Percentiles rank a stretch among this genome's conserved stretches.
These are phyloP conservation scores for Didymella glomerata DNA, from an alignment of 2,329 filamentous ascomycete genomes.

Conservation along the genomic window DNA sequence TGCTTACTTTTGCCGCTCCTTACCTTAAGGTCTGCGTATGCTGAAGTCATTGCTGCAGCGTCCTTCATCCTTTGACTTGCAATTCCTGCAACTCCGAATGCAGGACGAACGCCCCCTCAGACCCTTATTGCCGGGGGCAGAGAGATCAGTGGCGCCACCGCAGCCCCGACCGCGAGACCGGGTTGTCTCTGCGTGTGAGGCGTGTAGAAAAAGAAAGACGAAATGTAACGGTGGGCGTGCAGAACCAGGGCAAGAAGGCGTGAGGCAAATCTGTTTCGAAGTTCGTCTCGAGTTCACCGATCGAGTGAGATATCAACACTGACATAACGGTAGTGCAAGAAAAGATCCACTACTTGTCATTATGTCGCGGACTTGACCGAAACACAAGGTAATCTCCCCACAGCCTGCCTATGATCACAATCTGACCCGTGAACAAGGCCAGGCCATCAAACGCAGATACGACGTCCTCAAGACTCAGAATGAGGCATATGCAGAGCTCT, in stretches of 20 bases:
- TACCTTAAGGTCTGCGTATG: neutral
- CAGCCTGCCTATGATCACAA: neutral
- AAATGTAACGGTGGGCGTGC: constrained; percentile 10
- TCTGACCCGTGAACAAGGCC: constrained; percentile 16
- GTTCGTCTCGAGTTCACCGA: constrained; percentile 7
- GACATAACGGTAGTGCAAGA: constrained; percentile 10
- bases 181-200: constrained; percentile 12
- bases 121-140: constrained; percentile 4
- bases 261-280: constrained; percentile 11
- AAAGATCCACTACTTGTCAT: constrained; percentile 12
- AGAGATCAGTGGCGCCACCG: constrained; percentile 8
- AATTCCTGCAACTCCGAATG: constrained; percentile 2
- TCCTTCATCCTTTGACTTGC: neutral
- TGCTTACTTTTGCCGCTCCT: constrained; percentile 1
- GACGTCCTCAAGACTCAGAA: constrained; percentile 21
- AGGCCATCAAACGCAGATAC: constrained; percentile 27
- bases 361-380: constrained; percentile 12
- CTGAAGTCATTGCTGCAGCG: constrained; percentile 10
- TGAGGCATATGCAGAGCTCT: constrained; percentile 25
- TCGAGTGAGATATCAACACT: neutral
- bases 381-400: constrained; percentile 12
- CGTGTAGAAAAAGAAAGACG: constrained; percentile 12
- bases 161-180: constrained; percentile 9
- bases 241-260: constrained; percentile 5
- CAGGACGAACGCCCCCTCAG: constrained; percentile 10